Evolutionary conservation across 139 green algal species (phyloP).

Genomic region (Chlamydomonas sp.): DNA sequence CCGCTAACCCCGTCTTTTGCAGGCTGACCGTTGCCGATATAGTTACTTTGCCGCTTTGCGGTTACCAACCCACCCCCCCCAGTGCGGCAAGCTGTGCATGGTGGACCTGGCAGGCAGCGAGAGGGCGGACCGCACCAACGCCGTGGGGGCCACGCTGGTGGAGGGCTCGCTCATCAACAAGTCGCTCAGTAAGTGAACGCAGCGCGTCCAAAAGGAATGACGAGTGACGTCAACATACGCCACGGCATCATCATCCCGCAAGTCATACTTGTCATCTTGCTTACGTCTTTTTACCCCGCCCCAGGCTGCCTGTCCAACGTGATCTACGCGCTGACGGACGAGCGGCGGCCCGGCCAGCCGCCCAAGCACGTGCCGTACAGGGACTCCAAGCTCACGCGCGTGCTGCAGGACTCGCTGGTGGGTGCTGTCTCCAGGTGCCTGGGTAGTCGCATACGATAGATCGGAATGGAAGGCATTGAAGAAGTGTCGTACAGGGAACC

Average conservation of each 20-base stretch:
- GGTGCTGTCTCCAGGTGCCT: not conserved
- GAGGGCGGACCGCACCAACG: conserved; percentile 69
- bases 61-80: not conserved
- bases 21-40: too few species aligned
- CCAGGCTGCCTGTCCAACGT: conserved; percentile 78
- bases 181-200: conserved; percentile 59
- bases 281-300: not conserved
- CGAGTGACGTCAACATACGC: too few species aligned
- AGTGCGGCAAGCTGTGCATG: conserved; percentile 78
- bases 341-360: conserved; percentile 8
- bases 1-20: too few species aligned
- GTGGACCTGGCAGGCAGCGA: conserved; percentile 87
- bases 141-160: conserved; percentile 62
- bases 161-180: conserved; percentile 90
- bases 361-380: conserved; percentile 74
- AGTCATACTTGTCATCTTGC: not conserved
- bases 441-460: too few species aligned
- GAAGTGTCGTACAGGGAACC: too few species aligned
- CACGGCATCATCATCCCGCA: not conserved
- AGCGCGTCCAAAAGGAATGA: not conserved
- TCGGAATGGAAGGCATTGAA: too few species aligned
- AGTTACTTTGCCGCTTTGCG: too few species aligned
- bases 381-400: conserved; percentile 75
- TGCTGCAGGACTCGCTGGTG: conserved; percentile 85
- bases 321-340: conserved; percentile 80